Base-by-base conservation (phyloP, 345 rosid genomes). In the Nasturtium officinale region DNA sequence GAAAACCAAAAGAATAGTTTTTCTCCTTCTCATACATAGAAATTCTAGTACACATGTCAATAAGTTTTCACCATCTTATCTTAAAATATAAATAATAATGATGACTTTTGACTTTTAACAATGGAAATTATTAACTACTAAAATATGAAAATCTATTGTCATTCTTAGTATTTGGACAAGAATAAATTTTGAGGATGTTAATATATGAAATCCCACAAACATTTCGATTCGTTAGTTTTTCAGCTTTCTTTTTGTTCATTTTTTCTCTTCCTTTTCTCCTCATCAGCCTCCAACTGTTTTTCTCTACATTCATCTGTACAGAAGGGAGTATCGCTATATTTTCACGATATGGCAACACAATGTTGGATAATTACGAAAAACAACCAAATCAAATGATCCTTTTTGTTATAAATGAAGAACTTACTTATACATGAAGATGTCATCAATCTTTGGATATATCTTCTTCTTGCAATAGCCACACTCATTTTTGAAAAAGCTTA, bases 371-470 rank as follows among this genome's bases (percentile, higher is more conserved):
- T 29, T 35, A 57, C 1, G 5, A 13, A 45, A 37, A 28, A 47
- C 5, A 29, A 35, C 0, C 47, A 26, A 25, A 17, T 8, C 11
- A 26, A 46, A 73, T 37, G n/a, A 40, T 13, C 1, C 5, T 12
- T 38, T 40, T 40, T 40, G 5, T 38, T 12, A 3, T 18, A 9
- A 17, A 12, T 2, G 17, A 55, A 29, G 37, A 18, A 66, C 78
- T 1, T 18, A 74, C 78, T 74, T 74, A 21, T 66, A 74, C 72
- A 74, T 74, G 72, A 26, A 74, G 60, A 72, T 40, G 18, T 53
- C 69, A 29, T 62, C 63, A 42, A 9, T 3, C 28, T 53, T 62
- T 53, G 55, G 63, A 43, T 21, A 6, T 13, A 72, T 13, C 5
- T 20, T 53, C 7, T 21, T 53, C 46, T 62, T 53, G 76, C 76